A percentile compares a stretch with the other conserved stretches of the same genome.
Evolutionary conservation across 352 stramenopile species (phyloP).

Genomic region (Plasmopara muralis): DNA sequence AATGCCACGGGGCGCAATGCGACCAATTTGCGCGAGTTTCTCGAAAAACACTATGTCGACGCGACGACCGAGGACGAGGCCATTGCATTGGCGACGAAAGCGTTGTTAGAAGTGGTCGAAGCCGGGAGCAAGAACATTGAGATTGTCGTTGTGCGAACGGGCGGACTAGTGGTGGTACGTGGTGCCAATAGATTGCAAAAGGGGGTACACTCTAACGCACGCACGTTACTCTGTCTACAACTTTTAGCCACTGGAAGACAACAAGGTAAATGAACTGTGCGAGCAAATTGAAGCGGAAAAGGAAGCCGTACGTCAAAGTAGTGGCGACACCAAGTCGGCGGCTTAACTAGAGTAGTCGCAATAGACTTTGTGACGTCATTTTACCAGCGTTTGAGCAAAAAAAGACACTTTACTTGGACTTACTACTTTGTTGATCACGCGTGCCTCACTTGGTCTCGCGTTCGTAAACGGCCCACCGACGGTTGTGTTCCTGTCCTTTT

Average conservation of each 20-base stretch:
- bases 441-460: conserved; percentile 28
- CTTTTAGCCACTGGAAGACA: conserved; percentile 54
- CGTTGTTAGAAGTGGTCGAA: conserved; percentile 97
- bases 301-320: conserved; percentile 62
- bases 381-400: conserved; percentile 3
- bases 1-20: conserved; percentile 97
- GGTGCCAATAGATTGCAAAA: no score
- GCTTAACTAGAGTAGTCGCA: conserved; percentile 16
- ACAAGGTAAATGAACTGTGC: conserved; percentile 77
- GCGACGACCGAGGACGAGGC: conserved; percentile 89
- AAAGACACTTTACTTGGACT: no score
- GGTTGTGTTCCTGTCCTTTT: conserved; percentile 84
- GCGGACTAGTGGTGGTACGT: conserved; percentile 64
- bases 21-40: conserved; percentile 97
- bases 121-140: conserved; percentile 99
- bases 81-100: conserved; percentile 91
- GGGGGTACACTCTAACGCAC: no score
- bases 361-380: no score
- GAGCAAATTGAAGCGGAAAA: conserved; percentile 80
- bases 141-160: conserved; percentile 89
- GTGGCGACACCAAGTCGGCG: conserved; percentile 72
- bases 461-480: conserved; percentile 87
- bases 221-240: conserved; percentile 1
- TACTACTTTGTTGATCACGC: not conserved
- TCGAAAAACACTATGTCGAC: conserved; percentile 97